A percentile compares a stretch with the other conserved stretches of the same genome.
phyloP scores from a whole-genome alignment of 805 yeast species.

The Candida nemodendra region DNA sequence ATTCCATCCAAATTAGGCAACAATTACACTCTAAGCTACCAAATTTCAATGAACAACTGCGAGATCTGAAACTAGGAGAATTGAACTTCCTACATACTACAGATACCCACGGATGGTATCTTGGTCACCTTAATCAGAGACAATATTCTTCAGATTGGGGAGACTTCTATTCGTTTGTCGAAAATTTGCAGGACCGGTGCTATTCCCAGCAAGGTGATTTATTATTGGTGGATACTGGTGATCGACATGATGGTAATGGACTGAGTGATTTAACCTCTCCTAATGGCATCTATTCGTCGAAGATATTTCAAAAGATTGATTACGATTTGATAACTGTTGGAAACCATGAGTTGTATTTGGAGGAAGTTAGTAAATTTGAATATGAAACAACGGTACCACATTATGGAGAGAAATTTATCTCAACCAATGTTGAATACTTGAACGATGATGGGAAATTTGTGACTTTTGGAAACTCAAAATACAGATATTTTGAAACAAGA shows the following conservation, averaged over 20 bases:
- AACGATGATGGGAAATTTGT: constrained; percentile 45
- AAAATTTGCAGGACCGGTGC: constrained; percentile 40
- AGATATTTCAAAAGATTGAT: constrained; percentile 60
- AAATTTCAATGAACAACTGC: constrained; percentile 35
- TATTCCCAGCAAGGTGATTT: constrained; percentile 53
- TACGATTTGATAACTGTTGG: constrained; percentile 85
- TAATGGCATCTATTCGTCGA: constrained; percentile 63
- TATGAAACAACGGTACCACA: constrained; percentile 55
- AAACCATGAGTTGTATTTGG: constrained; percentile 83
- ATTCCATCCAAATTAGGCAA: constrained; percentile 16
- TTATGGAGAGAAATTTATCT: constrained; percentile 64
- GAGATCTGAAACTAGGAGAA: constrained; percentile 66
- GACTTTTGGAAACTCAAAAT: constrained; percentile 66
- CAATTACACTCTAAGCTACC: constrained; percentile 36
- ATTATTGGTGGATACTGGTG: constrained; percentile 83
- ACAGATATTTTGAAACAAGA: constrained; percentile 63
- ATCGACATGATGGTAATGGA: constrained; percentile 94
- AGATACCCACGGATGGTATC: constrained; percentile 96
- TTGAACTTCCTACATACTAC: constrained; percentile 90
- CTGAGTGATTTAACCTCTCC: constrained; percentile 74
- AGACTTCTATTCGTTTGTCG: constrained; percentile 71
- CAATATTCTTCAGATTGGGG: constrained; percentile 91
- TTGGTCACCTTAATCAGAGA: constrained; percentile 81
- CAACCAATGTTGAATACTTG: constrained; percentile 67
- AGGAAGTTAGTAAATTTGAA: constrained; percentile 64